A percentile compares a stretch with the other conserved stretches of the same genome.
These are phyloP conservation scores for Lichina pygmaea DNA, from an alignment of 495 filamentous ascomycete genomes.

Conservation along the genomic window DNA sequence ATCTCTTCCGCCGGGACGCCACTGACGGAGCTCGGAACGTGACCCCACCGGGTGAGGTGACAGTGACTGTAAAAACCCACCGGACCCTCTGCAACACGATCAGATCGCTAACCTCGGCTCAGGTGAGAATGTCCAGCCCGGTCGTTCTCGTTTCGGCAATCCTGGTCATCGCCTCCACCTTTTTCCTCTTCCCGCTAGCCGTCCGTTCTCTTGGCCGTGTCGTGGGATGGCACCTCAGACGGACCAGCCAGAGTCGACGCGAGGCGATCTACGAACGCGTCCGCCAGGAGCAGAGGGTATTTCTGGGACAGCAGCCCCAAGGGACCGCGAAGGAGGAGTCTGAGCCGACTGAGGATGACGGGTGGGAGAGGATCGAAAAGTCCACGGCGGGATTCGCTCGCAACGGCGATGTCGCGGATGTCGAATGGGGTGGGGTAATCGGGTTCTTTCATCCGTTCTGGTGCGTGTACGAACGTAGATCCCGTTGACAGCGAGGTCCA, in stretches of 20 bases:
- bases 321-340: slow-evolving; percentile 8
- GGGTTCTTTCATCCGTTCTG: slow-evolving; percentile 97
- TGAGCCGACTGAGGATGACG: slow-evolving; percentile 26
- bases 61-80: too few species aligned
- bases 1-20: too few species aligned
- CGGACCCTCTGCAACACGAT: too few species aligned
- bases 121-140: too few species aligned
- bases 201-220: slow-evolving; percentile 15
- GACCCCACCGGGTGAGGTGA: too few species aligned
- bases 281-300: slow-evolving; percentile 29
- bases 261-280: slow-evolving; percentile 32
- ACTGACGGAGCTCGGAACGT: too few species aligned
- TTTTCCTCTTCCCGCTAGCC: slow-evolving; percentile 7
- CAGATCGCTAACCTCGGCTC: too few species aligned
- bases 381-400: slow-evolving; percentile 20
- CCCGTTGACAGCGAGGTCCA: neutral
- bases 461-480: slow-evolving; percentile 16
- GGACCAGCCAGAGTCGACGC: slow-evolving; percentile 34
- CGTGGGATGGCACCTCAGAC: slow-evolving; percentile 37
- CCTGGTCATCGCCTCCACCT: slow-evolving; percentile 9
- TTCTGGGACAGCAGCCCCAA: neutral
- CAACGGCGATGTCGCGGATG: slow-evolving; percentile 22
- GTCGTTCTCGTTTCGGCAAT: too few species aligned
- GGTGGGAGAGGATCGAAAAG: slow-evolving; percentile 50
- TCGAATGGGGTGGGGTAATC: slow-evolving; percentile 56